Base-by-base conservation (phyloP, 352 stramenopile species). In the Pythium graminicola region DNA sequence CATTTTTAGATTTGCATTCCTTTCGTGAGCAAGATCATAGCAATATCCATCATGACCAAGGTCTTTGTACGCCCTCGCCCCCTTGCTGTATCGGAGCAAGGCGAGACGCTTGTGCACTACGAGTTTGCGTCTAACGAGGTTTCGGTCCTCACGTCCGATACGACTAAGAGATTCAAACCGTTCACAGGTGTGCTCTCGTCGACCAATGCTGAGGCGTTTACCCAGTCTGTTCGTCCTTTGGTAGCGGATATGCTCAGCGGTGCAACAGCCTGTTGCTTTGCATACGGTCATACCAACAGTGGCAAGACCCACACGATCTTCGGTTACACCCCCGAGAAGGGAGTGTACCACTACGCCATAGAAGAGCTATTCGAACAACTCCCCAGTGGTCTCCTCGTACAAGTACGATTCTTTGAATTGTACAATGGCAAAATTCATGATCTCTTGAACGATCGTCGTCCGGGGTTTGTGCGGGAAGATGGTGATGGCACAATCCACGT, bases 241-340 rank as follows among this genome's bases (percentile, higher is more conserved):
- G 22, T 80, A 0, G 4, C 42, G 0, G 42, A 24, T 11, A 60
- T 70, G 11, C 27, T 71, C n/a, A 54, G 26, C 5, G 73, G 73
- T 4, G 36, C 44, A 13, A 83, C 65, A 16, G 67, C 60, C 4
- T 83, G 73, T 47, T 81, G 70, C 62, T 84, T 84, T 42, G 70
- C 73, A 3, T 84, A 81, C 52, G 73, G 70, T 3, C 69, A 83
- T 48, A 83, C 72, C 7, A 76, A 76, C 44, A 79, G 65, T 47
- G 72, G 72, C 43, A 83, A 83, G 66, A 83, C 72, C 16, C 72
- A 83, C 57, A 81, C 72, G 39, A 81, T 83, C 54, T 77, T 83
- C 41, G 73, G 73, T 20, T 81, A 84, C 28, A 66, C 45, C 1
- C n/a, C 39, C 17, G 68, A 77, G 28, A 54, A 55, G 2, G 70